Percentiles rank a stretch among this genome's conserved stretches.
Conservation (phyloP, 257 asterid genomes). For the Solanum bulbocastanum region DNA sequence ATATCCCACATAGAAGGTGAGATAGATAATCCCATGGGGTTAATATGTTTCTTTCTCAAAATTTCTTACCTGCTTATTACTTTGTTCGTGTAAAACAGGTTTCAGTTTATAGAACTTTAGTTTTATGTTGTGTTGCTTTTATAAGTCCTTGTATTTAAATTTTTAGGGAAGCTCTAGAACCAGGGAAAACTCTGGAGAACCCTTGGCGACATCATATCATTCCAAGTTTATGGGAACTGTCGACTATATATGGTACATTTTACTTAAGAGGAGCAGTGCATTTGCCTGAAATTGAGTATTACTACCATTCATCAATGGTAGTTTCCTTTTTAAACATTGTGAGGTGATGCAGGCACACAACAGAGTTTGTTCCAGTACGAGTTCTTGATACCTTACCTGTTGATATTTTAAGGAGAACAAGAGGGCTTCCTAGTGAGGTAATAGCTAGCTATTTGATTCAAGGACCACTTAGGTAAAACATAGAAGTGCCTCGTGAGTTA, state of each 20-base stretch:
- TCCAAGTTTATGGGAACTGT: conserved; percentile 67
- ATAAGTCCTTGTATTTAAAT: not conserved
- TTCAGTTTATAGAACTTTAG: not conserved
- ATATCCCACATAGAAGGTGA: not conserved
- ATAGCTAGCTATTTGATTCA: not conserved
- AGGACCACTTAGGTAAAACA: not conserved
- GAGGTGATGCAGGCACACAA: conserved; percentile 59
- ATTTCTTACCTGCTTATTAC: not conserved
- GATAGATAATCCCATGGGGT: not conserved
- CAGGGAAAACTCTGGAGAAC: conserved; percentile 71
- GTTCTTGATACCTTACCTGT: conserved; percentile 70
- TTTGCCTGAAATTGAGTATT: not conserved
- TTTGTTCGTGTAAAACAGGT: not conserved
- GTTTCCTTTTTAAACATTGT: not conserved
- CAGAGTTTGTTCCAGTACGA: conserved; percentile 55
- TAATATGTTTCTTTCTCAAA: not conserved
- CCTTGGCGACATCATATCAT: conserved; percentile 68
- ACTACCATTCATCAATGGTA: not conserved
- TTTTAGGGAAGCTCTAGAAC: conserved; percentile 54
- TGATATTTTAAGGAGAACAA: conserved; percentile 29
- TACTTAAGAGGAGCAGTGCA: not conserved
- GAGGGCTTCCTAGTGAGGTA: conserved; percentile 85
- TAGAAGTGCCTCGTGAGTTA: not conserved
- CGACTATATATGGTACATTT: conserved; percentile 75
- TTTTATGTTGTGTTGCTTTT: not conserved